These are phyloP conservation scores for Spencermartinsiella ligniputridi DNA, from an alignment of 1,139 yeast genomes.

Conservation along the genomic window DNA sequence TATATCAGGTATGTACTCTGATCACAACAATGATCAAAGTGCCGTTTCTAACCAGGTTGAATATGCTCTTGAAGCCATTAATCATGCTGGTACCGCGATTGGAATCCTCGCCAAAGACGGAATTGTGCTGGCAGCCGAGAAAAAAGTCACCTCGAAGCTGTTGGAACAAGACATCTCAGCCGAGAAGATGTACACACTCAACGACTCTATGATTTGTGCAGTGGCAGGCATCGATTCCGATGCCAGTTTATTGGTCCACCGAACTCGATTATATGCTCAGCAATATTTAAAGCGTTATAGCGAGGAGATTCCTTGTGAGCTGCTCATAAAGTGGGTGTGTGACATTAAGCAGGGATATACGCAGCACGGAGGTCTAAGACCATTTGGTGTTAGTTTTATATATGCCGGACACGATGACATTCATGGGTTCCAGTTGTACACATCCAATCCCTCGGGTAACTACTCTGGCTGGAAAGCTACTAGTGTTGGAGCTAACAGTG, in stretches of 20 bases:
- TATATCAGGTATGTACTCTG: constrained; percentile 60
- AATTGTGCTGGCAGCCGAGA: constrained; percentile 92
- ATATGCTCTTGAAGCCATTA: constrained; percentile 95
- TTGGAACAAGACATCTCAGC: constrained; percentile 92
- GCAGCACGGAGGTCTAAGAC: constrained; percentile 97
- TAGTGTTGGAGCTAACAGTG: constrained; percentile 91
- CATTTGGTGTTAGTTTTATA: constrained; percentile 94
- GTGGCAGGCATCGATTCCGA: constrained; percentile 99
- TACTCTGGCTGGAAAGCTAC: constrained; percentile 99
- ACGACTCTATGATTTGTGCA: constrained; percentile 82
- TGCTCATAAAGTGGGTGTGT: constrained; percentile 81
- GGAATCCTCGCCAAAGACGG: constrained; percentile 92
- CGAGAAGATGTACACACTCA: constrained; percentile 83
- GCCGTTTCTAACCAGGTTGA: constrained; percentile 70
- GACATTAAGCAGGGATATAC: constrained; percentile 97
- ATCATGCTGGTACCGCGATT: constrained; percentile 97
- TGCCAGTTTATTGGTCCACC: constrained; percentile 85
- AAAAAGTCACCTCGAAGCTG: constrained; percentile 86
- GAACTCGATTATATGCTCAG: constrained; percentile 85
- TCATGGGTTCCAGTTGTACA: constrained; percentile 86
- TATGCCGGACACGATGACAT: constrained; percentile 95
- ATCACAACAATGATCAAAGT: too few relatives aligned
- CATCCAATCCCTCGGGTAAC: constrained; percentile 96
- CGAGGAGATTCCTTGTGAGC: constrained; percentile 89
- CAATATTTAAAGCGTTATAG: constrained; percentile 77